phyloP scores from a whole-genome alignment of 106 monocot species.

The Gastrodia elata region DNA sequence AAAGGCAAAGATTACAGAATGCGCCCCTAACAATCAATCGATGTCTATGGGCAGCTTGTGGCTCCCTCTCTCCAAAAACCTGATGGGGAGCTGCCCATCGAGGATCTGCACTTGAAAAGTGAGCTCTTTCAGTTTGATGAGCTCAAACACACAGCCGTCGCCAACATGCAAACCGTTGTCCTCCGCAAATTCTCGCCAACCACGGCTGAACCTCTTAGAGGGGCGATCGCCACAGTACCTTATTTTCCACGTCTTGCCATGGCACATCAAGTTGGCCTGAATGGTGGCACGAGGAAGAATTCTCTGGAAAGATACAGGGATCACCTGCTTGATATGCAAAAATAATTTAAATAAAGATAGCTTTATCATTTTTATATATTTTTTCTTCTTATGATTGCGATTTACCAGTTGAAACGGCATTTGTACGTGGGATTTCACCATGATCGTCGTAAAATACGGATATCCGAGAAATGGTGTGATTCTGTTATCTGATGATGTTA shows the following conservation, averaged over 20 bases:
- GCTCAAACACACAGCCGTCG: conserved; percentile 53
- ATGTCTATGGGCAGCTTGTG: conserved; percentile 9
- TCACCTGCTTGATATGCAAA: conserved; percentile 5
- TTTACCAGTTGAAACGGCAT: conserved; percentile 39
- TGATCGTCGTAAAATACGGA: conserved; percentile 38
- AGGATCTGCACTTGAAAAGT: conserved; percentile 38
- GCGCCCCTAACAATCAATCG: no score
- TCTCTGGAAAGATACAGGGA: conserved; percentile 24
- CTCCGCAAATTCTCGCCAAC: conserved; percentile 31
- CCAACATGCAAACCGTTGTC: conserved; percentile 40
- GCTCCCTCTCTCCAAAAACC: conserved; percentile 1
- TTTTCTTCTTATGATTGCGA: neutral
- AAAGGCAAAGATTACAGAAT: no score
- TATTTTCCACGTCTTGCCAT: conserved; percentile 30
- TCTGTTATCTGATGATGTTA: neutral
- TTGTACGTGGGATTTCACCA: conserved; percentile 26
- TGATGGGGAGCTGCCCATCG: conserved; percentile 20
- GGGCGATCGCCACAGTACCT: conserved; percentile 24
- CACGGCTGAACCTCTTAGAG: conserved; percentile 11
- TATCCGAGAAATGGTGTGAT: conserved; percentile 37
- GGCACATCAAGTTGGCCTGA: conserved; percentile 9
- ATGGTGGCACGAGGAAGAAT: conserved; percentile 17
- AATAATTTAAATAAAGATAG: no score
- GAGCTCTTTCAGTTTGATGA: conserved; percentile 23
- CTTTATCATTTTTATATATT: neutral